Evolutionary conservation across 2,329 filamentous ascomycete genomes (phyloP), one percentile per base, ranked within the genome.

Genomic region (Pseudogymnoascus sp.): DNA sequence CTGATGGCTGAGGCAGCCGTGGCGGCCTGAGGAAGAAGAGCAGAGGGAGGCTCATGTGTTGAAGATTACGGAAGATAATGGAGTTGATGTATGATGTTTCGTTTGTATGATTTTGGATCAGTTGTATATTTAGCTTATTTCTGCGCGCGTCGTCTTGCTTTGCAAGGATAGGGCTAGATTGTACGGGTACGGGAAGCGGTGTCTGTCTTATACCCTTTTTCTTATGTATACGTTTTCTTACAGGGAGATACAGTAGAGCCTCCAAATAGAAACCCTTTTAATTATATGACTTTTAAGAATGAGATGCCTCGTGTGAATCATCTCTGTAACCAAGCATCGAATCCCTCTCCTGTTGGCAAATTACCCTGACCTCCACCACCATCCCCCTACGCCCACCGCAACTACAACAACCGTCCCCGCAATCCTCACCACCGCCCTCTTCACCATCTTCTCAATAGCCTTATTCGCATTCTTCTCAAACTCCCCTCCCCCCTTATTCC

Each of bases 1-100:
- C 79, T 96, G 69, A 89, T 96, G 83, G 85, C 85, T 57, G 90
- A 93, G 73, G 78, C 72, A 57, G 67, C 68, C 57, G 73, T 60
- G 7, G 36, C 48, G 13, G 43, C 34, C 14, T 64, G 39, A 57
- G 48, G 48, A 54, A 19, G 25, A 57, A 6, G 25, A 57, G 51
- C 51, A 11, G n/a, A 4, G 10, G 19, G n/a, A 31, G n/a, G 51
- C 51, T 57, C n/a, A 34, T 57, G 51, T 34, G 51, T 61, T 61
- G 60, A 39, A 61, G 37, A 39, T 41, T 39, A 41, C 19, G 60
- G 37, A n/a, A 61, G 60, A 37, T 61, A 31, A 41, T 13, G 19
- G 45, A 28, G 31, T 23, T 14, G 37, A 61, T 39, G 60, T 61
- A 39, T 61, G 34, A 61, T 61, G 60, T 61, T 61, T 61, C 37